phyloP scores from a whole-genome alignment of 306 rosid genomes.

The Erythrophleum fordii region DNA sequence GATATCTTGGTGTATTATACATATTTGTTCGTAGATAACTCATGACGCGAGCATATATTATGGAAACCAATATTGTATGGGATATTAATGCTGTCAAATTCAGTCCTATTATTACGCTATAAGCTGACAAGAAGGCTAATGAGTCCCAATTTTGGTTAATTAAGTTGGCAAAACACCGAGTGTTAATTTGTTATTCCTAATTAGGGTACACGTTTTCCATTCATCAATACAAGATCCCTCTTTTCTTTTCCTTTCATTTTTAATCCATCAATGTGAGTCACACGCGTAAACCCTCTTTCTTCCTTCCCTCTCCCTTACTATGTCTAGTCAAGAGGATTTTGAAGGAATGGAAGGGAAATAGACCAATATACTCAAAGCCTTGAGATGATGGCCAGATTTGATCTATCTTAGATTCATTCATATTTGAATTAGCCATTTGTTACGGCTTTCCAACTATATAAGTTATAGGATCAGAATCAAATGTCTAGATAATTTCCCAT shows the following conservation, averaged over 20 bases:
- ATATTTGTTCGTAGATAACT: not conserved
- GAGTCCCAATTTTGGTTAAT: too few relatives aligned
- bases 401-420: not conserved
- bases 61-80: not conserved
- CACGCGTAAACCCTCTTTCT: not conserved
- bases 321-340: not conserved
- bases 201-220: not conserved
- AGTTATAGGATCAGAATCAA: not conserved
- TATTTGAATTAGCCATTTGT: too few relatives aligned
- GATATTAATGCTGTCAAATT: constrained; percentile 21
- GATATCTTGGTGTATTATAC: not conserved
- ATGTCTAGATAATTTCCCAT: not conserved
- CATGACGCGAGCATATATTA: not conserved
- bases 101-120: not conserved
- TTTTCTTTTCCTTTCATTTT: not conserved
- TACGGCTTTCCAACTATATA: too few relatives aligned
- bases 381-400: not conserved
- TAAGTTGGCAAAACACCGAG: too few relatives aligned
- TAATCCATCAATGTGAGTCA: not conserved
- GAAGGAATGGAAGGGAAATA: not conserved
- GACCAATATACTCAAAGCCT: not conserved
- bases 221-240: not conserved
- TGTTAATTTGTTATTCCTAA: not conserved
- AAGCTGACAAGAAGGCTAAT: not conserved
- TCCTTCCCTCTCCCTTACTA: not conserved